A percentile compares a stretch with the other conserved stretches of the same genome.
phyloP scores from a whole-genome alignment of 352 stramenopile species.

The Phytopythium litorale region DNA sequence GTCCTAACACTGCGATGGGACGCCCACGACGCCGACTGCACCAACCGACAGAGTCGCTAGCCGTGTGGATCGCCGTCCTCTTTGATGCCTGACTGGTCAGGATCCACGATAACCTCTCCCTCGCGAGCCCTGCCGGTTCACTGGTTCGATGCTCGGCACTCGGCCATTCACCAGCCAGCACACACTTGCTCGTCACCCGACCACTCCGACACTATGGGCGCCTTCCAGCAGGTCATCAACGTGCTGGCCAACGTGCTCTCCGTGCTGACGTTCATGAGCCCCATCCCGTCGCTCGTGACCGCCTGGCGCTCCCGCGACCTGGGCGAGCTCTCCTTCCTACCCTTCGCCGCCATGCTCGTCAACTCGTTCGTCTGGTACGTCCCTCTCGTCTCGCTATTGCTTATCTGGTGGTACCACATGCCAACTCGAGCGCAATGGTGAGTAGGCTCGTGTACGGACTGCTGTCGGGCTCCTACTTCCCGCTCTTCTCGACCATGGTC shows the following conservation, averaged over 20 bases:
- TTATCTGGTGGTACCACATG: background rate
- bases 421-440: background rate
- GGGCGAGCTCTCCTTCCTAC: conserved; percentile 5
- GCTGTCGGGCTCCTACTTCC: conserved; percentile 23
- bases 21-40: background rate
- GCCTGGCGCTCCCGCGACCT: background rate
- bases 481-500: conserved; percentile 15
- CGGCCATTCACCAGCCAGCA: background rate
- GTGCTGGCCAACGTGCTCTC: conserved; percentile 4
- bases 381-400: background rate
- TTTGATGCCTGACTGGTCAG: background rate
- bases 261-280: conserved; percentile 7
- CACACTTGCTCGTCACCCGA: background rate
- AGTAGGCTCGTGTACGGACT: conserved; percentile 15
- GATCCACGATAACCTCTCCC: background rate
- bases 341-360: conserved; percentile 4
- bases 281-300: conserved; percentile 4
- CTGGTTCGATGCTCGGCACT: background rate
- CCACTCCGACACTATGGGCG: background rate
- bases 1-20: background rate
- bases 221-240: conserved; percentile 5
- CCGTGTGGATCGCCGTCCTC: background rate
- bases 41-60: too few relatives aligned
- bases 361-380: conserved; percentile 7
- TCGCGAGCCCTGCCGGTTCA: too few relatives aligned